Conservation (phyloP, 2,329 filamentous ascomycete species). For the Blastomyces emzantsi region DNA sequence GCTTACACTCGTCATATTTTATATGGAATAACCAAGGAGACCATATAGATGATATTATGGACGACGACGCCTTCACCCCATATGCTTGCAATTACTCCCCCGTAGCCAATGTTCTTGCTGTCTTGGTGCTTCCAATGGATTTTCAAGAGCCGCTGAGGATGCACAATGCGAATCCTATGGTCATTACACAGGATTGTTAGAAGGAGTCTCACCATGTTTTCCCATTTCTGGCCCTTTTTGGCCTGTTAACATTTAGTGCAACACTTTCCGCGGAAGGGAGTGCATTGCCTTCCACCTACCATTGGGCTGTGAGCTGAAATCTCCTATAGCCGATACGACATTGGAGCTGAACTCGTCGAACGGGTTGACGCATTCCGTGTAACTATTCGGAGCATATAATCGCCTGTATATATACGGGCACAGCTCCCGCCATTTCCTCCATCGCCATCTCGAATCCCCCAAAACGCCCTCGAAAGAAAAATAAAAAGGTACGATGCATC, state of each 20-base stretch:
- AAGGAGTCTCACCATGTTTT: background rate
- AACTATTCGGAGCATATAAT: background rate
- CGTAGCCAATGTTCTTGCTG: background rate
- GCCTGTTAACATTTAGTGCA: background rate
- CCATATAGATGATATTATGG: background rate
- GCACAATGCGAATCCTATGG: background rate
- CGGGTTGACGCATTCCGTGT: background rate
- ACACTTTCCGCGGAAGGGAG: background rate
- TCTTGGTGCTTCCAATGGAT: background rate
- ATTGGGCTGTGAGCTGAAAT: background rate
- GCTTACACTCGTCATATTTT: background rate
- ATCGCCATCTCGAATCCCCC: background rate
- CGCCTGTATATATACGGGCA: background rate
- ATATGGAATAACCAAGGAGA: background rate
- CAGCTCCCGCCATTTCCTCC: background rate
- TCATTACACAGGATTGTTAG: background rate
- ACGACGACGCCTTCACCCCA: background rate
- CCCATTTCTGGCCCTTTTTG: background rate
- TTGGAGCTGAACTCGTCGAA: background rate
- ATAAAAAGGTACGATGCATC: background rate
- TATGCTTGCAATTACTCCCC: background rate
- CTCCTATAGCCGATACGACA: background rate
- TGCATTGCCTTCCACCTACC: background rate
- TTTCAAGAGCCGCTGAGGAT: background rate
- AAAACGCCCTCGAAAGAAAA: background rate